Conservation (phyloP, 2,329 filamentous ascomycete species). For the Pezicula neosporulosa region DNA sequence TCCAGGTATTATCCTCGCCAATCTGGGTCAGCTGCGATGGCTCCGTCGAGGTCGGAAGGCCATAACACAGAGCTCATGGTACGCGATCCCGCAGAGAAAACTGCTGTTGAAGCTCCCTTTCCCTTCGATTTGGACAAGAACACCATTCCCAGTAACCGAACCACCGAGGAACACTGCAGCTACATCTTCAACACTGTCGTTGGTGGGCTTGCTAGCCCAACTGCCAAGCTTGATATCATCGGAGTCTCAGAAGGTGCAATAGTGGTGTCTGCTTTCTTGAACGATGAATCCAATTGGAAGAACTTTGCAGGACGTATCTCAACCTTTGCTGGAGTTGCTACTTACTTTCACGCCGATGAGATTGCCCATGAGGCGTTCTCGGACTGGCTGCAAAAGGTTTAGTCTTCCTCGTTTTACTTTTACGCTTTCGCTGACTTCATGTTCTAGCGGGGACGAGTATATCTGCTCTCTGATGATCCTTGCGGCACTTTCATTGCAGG, state of each 20-base stretch:
- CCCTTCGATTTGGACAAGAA: conserved; percentile 54
- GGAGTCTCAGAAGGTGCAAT: conserved; percentile 66
- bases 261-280: conserved; percentile 54
- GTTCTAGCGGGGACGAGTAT: conserved; percentile 56
- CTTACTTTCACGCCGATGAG: conserved; percentile 35
- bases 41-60: conserved; percentile 60
- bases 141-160: conserved; percentile 56
- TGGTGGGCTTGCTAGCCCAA: conserved; percentile 38
- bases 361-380: conserved; percentile 43
- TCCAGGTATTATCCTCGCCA: conserved; percentile 70
- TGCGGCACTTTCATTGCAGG: conserved; percentile 51
- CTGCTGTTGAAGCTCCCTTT: conserved; percentile 55
- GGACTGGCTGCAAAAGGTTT: conserved; percentile 48
- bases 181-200: conserved; percentile 66
- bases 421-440: neutral
- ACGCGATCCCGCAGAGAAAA: conserved; percentile 57
- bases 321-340: conserved; percentile 48
- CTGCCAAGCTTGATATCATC: conserved; percentile 64
- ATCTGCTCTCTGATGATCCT: conserved; percentile 49
- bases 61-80: conserved; percentile 56
- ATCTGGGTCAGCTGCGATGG: conserved; percentile 75
- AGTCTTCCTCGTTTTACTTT: conserved; percentile 14
- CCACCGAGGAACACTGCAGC: conserved; percentile 56
- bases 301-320: conserved; percentile 40
- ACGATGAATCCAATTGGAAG: conserved; percentile 48